Evolutionary conservation across 805 yeast species (phyloP), one percentile per base, ranked within the genome.

Genomic region (Candida ficus): DNA sequence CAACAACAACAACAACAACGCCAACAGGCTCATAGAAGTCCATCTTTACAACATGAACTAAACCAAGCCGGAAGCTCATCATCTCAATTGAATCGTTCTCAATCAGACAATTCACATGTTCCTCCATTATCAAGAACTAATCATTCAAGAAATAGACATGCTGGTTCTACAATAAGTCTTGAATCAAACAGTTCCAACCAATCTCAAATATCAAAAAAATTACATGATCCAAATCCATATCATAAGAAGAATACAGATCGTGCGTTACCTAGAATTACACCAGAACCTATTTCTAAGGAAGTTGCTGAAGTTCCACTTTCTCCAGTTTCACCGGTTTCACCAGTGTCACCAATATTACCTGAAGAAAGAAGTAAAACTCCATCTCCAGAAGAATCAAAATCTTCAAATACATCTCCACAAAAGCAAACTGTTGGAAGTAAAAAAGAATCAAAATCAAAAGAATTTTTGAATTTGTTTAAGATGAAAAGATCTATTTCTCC

Each of bases 71-170:
- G 23, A 12, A 8, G 33, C 14, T n/a, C 31, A 19, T 16, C 26
- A 18, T 29, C 25, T 29, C 14, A 7, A 18, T 13, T 35, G 9
- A 30, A 29, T 7, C 25, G 35, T n/a, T 37, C 39, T 6, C 23
- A 23, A 7, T 26, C 35, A 7, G 31, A 30, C 17, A 28, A 17
- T 13, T 33, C 32, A 10, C 35, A 29, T 13, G n/a, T 20, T 21
- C 42, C 13, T 18, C 44, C 45, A 39, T 21, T 14, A 10, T 17
- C 48, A 39, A 47, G 43, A 26, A 53, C 57, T 8, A 63, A 63
- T 39, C 68, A 64, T 41, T 52, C 67, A 4, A 57, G 66, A 40
- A 62, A 63, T 41, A 58, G 68, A 43, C 68, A 65, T 39, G 48
- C 54, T 12, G 58, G 58, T 3, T 52, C 54, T 9, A 32, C 45